Conservation (phyloP, 176 grass and related monocot species). For the Cenchrus purpureus region DNA sequence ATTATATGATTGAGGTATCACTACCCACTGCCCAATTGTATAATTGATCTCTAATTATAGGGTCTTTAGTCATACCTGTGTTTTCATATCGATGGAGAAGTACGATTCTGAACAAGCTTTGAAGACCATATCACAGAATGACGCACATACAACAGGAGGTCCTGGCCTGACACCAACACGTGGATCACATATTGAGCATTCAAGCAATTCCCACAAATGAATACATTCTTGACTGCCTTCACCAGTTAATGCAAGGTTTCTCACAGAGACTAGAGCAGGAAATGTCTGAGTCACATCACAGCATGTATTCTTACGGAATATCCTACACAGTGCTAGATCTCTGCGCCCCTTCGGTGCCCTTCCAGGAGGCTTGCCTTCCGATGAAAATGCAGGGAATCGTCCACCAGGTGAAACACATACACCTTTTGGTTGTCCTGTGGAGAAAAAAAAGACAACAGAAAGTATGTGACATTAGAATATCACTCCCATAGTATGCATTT, state of each 20-base stretch:
- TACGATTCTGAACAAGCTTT: constrained; percentile 82
- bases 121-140: constrained; percentile 90
- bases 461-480: neutral
- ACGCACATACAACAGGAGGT: constrained; percentile 72
- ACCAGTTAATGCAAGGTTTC: constrained; percentile 85
- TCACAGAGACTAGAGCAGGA: constrained; percentile 68
- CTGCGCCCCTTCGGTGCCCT: constrained; percentile 67
- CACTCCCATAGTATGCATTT: neutral
- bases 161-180: constrained; percentile 66
- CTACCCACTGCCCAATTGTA: neutral
- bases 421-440: constrained; percentile 59
- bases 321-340: constrained; percentile 83
- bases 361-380: constrained; percentile 75
- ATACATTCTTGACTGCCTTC: constrained; percentile 87
- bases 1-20: constrained; percentile 16
- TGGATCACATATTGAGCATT: constrained; percentile 96
- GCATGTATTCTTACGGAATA: constrained; percentile 87
- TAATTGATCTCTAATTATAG: constrained; percentile 2
- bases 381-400: constrained; percentile 70
- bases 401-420: constrained; percentile 85
- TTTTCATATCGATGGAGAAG: constrained; percentile 79
- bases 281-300: constrained; percentile 85
- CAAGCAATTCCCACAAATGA: constrained; percentile 91
- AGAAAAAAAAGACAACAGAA: neutral
- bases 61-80: constrained; percentile 60